These are phyloP conservation scores for Dicorynia guianensis DNA, from an alignment of 306 rosid genomes.

Conservation along the genomic window DNA sequence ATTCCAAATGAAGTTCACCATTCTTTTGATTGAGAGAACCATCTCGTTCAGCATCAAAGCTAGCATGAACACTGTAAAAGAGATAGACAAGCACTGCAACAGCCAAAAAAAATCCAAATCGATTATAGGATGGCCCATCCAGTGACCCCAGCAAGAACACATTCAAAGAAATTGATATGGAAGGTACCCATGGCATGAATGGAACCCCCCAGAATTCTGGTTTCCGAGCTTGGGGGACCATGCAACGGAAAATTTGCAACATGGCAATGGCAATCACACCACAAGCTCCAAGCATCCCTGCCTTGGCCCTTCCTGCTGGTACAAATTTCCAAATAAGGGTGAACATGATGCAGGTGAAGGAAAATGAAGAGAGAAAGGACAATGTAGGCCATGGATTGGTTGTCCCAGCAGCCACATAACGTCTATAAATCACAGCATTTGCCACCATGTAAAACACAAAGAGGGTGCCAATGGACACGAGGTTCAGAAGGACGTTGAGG, in stretches of 20 bases:
- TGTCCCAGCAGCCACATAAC: conserved; percentile 72
- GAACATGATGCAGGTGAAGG: conserved; percentile 66
- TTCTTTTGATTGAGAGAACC: conserved; percentile 61
- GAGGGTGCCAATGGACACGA: conserved; percentile 92
- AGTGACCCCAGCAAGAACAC: conserved; percentile 77
- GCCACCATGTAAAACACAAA: conserved; percentile 97
- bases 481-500: conserved; percentile 71
- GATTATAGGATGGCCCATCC: conserved; percentile 70
- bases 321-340: conserved; percentile 74
- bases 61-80: conserved; percentile 90
- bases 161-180: conserved; percentile 76
- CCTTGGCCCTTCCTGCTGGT: conserved; percentile 61
- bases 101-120: conserved; percentile 80
- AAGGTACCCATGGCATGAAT: conserved; percentile 95
- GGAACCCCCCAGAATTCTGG: conserved; percentile 98
- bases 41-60: conserved; percentile 76
- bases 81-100: conserved; percentile 68
- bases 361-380: conserved; percentile 74
- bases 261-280: conserved; percentile 59
- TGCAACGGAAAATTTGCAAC: conserved; percentile 65
- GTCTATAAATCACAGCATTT: conserved; percentile 84
- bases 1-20: conserved; percentile 51
- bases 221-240: conserved; percentile 80
- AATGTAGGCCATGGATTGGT: conserved; percentile 90
- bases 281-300: conserved; percentile 56